Evolutionary conservation across 768 basidiomycete species (phyloP), one percentile per base, ranked within the genome.

Genomic region (Termitomyces bulborhizus): DNA sequence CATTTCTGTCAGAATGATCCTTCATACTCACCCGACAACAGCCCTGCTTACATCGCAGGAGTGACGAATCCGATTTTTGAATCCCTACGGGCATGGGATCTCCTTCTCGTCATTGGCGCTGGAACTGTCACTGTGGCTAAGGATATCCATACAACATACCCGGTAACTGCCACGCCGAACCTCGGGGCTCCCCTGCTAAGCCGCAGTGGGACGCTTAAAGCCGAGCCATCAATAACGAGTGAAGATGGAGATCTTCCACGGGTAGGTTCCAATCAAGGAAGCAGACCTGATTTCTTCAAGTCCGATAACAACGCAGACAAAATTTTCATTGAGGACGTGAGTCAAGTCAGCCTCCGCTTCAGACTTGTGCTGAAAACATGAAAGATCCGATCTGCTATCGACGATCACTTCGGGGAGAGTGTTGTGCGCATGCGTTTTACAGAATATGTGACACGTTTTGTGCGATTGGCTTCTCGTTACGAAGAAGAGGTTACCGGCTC

Each of bases 1-100:
- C 43, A 56, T 47, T 46, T 44, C 12, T 32, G 46, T n/a, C 8
- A 15, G 24, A 9, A 29, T 6, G 18, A 8, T 39, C 32, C 15
- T 16, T 16, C 8, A 29, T 59, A 24, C 43, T 53, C 49, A 39
- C 44, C 24, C 37, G 8, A 59, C 49, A 36, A 39, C 60, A 93
- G 93, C 39, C 86, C 90, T 4, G 96, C 92, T 12, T 99, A 87
- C 66, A 94, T 99, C 51, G 97, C 95, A 9, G 97, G 97, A 1
- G 96, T 98, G 3, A 95, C 92, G 1, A 99, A 99, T 64, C 97
- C 95, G 2, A 93, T 98, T 45, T 98, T 98, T 70, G 93, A 96
- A 64, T 76, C 87, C 1, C 81, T 88, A 0, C 83, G 86, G 0
- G 79, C 82, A 12, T 99, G 97, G 97, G 97, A 99, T 68, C 74